Conservation (phyloP, 345 rosid species). For the Erodium maritimum region DNA sequence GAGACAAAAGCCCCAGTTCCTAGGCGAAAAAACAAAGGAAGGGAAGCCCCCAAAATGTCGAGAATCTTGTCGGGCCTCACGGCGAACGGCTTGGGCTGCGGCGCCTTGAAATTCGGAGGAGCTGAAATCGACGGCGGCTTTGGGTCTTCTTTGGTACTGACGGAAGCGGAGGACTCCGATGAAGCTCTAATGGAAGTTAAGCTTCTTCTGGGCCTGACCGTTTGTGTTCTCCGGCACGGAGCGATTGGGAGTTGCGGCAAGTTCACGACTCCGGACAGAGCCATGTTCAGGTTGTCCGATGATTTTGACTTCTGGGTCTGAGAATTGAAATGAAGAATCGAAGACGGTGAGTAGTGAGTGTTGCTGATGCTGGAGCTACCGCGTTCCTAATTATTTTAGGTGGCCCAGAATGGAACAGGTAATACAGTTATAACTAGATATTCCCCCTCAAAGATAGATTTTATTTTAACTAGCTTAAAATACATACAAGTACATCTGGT, state of each 20-base stretch:
- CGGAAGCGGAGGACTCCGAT: conserved; percentile 19
- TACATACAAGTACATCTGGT: too few relatives aligned
- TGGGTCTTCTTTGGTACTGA: conserved; percentile 19
- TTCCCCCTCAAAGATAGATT: too few relatives aligned
- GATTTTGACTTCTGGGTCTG: too few relatives aligned
- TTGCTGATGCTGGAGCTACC: too few relatives aligned
- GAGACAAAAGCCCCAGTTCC: conserved; percentile 75
- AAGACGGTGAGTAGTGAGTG: too few relatives aligned
- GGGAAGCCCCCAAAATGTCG: conserved; percentile 59
- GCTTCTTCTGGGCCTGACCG: not conserved
- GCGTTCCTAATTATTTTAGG: not conserved
- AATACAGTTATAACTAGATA: not conserved
- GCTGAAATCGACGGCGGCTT: conserved; percentile 24
- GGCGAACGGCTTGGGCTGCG: conserved; percentile 55
- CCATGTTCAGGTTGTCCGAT: not conserved
- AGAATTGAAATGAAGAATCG: too few relatives aligned
- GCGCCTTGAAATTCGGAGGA: conserved; percentile 58
- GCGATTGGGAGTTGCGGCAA: not conserved
- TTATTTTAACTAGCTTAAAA: too few relatives aligned
- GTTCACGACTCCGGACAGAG: not conserved
- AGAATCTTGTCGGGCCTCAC: conserved; percentile 44
- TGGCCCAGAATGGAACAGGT: not conserved
- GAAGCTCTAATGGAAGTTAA: conserved; percentile 31
- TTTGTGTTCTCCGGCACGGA: not conserved
- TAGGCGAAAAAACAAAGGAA: conserved; percentile 54